Conservation (phyloP, 2,329 filamentous ascomycete genomes). For the Chrysoporthe cubensis region DNA sequence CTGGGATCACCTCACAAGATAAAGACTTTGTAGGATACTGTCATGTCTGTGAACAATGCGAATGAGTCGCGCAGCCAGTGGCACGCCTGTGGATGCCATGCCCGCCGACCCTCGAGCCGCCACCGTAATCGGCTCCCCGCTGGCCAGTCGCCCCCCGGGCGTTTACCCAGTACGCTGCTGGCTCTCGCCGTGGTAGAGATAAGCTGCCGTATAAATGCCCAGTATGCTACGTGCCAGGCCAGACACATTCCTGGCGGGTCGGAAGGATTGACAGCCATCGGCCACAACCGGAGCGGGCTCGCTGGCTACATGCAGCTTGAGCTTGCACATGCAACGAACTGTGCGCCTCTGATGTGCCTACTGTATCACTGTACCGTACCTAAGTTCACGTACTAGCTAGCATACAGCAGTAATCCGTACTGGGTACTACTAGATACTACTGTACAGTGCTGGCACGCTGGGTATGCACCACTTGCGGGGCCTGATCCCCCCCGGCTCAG, state of each 20-base stretch:
- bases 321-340: not conserved
- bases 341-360: no score
- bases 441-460: no score
- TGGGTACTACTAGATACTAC: not conserved
- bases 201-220: not conserved
- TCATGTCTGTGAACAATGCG: constrained; percentile 9
- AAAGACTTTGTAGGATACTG: not conserved
- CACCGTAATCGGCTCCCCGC: constrained; percentile 12
- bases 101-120: not conserved
- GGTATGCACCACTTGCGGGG: no score
- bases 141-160: no score
- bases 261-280: constrained; percentile 8
- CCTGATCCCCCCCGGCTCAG: not conserved
- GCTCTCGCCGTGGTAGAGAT: no score
- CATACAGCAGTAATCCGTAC: not conserved
- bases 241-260: not conserved
- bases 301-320: not conserved
- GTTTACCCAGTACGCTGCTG: no score
- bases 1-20: constrained; percentile 19
- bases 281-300: constrained; percentile 14
- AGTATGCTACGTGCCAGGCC: no score
- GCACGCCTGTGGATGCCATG: not conserved
- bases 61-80: constrained; percentile 13
- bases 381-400: no score
- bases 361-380: not conserved